Percentiles rank a stretch among this genome's conserved stretches.
Evolutionary conservation across 495 filamentous ascomycete genomes (phyloP).

Genomic region (Aspergillus indologenus): DNA sequence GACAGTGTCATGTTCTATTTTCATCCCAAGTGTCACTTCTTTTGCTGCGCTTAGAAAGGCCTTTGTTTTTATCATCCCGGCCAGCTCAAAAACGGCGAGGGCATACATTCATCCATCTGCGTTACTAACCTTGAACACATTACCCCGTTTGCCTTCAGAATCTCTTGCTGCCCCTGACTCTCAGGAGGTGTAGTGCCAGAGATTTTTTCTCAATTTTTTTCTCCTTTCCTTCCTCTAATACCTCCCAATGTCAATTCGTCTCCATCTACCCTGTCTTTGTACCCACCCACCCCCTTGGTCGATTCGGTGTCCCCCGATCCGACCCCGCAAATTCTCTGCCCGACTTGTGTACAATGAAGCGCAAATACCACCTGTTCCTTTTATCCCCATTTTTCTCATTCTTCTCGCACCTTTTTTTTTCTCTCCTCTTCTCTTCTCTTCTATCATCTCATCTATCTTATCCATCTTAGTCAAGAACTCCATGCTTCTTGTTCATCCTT

Average conservation of each 20-base stretch:
- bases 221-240: conserved; percentile 12
- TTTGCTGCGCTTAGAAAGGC: conserved; percentile 21
- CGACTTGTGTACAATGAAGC: conserved; percentile 46
- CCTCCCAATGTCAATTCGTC: not conserved
- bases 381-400: conserved; percentile 10
- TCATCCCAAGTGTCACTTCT: conserved; percentile 3
- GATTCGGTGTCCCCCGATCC: not conserved
- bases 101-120: not conserved
- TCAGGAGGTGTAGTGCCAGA: not conserved
- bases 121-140: not conserved
- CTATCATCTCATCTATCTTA: conserved; percentile 26
- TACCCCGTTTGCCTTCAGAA: not conserved
- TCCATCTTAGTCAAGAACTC: conserved; percentile 15
- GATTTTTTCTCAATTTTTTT: not conserved
- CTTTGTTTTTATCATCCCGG: conserved; percentile 7
- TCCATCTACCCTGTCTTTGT: conserved; percentile 7
- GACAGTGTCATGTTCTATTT: not conserved
- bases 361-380: conserved; percentile 44
- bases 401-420: conserved; percentile 19
- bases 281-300: conserved; percentile 23
- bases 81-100: not conserved
- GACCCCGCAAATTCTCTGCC: not conserved
- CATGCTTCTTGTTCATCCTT: too few species aligned
- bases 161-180: conserved; percentile 1
- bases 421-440: conserved; percentile 19